Evolutionary conservation across 2,329 filamentous ascomycete genomes (phyloP).

Genomic region (Lasiodiplodia sp.): DNA sequence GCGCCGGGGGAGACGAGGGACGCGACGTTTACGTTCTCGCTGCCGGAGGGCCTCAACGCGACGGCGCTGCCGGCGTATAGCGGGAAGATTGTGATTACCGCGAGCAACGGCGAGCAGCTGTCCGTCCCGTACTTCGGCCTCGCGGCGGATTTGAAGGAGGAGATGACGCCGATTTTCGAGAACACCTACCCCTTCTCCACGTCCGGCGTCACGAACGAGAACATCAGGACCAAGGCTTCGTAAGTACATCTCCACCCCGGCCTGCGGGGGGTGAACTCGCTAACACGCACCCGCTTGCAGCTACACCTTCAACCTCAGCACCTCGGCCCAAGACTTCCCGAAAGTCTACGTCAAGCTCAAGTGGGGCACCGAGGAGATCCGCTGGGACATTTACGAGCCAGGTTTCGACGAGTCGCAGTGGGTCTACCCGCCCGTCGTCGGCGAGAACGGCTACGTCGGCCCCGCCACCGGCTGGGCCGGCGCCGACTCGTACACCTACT

Average conservation of each 20-base stretch:
- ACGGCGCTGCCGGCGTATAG: conserved; percentile 43
- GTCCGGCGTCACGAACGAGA: background rate
- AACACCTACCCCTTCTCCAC: conserved; percentile 12
- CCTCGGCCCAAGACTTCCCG: conserved; percentile 15
- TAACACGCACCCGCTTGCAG: background rate
- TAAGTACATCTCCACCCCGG: background rate
- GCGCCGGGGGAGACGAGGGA: conserved; percentile 24
- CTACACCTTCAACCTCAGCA: conserved; percentile 23
- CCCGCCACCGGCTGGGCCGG: conserved; percentile 36
- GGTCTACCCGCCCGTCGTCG: conserved; percentile 39
- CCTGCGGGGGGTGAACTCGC: no score
- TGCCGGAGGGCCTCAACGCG: conserved; percentile 32
- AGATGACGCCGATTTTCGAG: conserved; percentile 13
- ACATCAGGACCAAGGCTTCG: conserved; percentile 9
- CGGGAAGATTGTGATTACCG: conserved; percentile 41
- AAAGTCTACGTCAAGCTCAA: conserved; percentile 15
- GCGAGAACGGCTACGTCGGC: conserved; percentile 41
- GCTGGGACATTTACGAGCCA: conserved; percentile 36
- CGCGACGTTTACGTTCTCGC: background rate
- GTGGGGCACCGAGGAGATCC: conserved; percentile 15
- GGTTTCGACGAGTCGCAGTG: conserved; percentile 38
- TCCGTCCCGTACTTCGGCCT: conserved; percentile 45
- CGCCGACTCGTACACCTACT: conserved; percentile 28
- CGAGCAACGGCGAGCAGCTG: conserved; percentile 36
- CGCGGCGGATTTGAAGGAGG: conserved; percentile 34